phyloP scores from a whole-genome alignment of 2,329 filamentous ascomycete genomes.

The Claviceps digitariae region DNA sequence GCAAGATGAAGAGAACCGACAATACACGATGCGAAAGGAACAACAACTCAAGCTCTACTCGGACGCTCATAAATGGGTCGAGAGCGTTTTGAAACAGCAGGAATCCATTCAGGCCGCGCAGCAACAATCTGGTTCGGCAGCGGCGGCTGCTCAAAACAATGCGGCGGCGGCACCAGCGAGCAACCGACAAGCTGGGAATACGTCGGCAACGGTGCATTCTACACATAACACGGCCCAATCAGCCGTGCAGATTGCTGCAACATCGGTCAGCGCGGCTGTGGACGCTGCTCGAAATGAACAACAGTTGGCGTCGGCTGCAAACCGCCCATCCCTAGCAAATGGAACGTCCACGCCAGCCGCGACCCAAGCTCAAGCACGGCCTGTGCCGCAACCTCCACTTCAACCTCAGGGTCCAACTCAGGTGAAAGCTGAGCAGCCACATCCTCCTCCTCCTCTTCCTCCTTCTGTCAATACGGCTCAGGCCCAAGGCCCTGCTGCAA shows the following conservation, averaged over 20 bases:
- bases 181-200: constrained; percentile 12
- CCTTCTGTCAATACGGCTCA: constrained; percentile 35
- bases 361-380: constrained; percentile 16
- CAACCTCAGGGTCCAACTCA: constrained; percentile 13
- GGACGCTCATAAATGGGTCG: constrained; percentile 35
- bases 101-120: constrained; percentile 17
- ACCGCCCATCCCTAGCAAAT: constrained; percentile 17
- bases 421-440: constrained; percentile 20
- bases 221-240: constrained; percentile 15
- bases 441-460: constrained; percentile 17
- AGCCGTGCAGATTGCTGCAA: constrained; percentile 19
- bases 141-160: constrained; percentile 9
- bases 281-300: constrained; percentile 33
- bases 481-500: constrained; percentile 24
- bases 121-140: constrained; percentile 7
- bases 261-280: constrained; percentile 29
- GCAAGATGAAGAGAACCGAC: constrained; percentile 32
- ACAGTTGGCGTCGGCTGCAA: constrained; percentile 16
- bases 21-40: constrained; percentile 29
- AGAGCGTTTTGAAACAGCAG: constrained; percentile 33
- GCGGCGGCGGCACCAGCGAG: constrained; percentile 12
- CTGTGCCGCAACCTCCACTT: constrained; percentile 14
- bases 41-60: constrained; percentile 29
- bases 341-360: constrained; percentile 12
- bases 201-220: constrained; percentile 11